phyloP scores from a whole-genome alignment of 495 filamentous ascomycete species.

The Annulohypoxylon nitens region DNA sequence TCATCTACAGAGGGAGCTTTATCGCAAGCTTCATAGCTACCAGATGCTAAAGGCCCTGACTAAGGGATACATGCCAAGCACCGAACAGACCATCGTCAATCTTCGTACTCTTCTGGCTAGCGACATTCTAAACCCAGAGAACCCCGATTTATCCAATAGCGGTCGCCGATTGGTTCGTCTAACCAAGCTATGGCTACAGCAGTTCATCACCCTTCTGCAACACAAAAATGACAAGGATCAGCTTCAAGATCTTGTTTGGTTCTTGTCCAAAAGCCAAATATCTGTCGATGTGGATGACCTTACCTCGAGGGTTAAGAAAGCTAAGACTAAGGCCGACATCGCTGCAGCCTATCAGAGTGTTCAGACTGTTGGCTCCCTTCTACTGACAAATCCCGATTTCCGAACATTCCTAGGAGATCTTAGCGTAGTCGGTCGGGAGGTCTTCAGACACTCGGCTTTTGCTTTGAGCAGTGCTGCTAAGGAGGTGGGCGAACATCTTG shows the following conservation, averaged over 20 bases:
- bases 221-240: constrained; percentile 89
- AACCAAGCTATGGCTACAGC: constrained; percentile 75
- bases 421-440: constrained; percentile 80
- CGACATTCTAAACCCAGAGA: constrained; percentile 81
- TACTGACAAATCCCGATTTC: constrained; percentile 92
- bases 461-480: constrained; percentile 78
- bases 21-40: constrained; percentile 90
- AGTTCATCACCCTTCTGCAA: constrained; percentile 80
- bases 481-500: constrained; percentile 76
- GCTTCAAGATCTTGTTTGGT: constrained; percentile 94
- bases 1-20: constrained; percentile 76
- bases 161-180: constrained; percentile 80
- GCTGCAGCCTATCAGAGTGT: constrained; percentile 87
- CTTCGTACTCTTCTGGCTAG: constrained; percentile 82
- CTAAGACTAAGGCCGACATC: constrained; percentile 80
- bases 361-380: constrained; percentile 82
- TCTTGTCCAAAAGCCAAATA: constrained; percentile 76
- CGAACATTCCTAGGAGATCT: constrained; percentile 88
- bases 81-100: constrained; percentile 84
- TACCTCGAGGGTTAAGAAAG: constrained; percentile 69
- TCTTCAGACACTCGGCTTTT: constrained; percentile 88
- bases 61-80: constrained; percentile 92
- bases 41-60: constrained; percentile 88
- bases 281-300: constrained; percentile 77
- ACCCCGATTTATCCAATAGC: constrained; percentile 79